Evolutionary conservation across 2,329 filamentous ascomycete genomes (phyloP), one percentile per base, ranked within the genome.

Genomic region (Penicillium sp.): DNA sequence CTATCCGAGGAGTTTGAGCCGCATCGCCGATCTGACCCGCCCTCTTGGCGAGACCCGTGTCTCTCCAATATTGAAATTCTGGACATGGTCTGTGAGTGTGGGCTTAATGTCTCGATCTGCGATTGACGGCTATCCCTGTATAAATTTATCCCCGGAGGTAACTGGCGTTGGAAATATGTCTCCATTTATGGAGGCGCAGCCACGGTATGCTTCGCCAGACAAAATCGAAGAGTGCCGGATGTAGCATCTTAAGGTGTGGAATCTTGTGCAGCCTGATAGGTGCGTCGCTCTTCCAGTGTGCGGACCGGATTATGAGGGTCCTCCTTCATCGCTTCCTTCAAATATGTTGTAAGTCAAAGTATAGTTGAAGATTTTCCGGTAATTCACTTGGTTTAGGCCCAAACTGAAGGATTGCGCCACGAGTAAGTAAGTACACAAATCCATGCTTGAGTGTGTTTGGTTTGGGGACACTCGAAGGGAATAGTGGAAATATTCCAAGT

Each of bases 221-320:
- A 21, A 4, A 21, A 21, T 21, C 3, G 21, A 21, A 21, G 21
- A 21, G 21, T 21, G 21, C 21, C 21, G 3, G 21, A 21, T 21
- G 7, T 33, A 17, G 15, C n/a, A 17, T 9, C n/a, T 17, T 17
- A 17, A 17, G 17, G 17, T 17, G 19, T 28, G 1, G 26, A 15
- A 7, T 35, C n/a, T n/a, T 53, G 12, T 2, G 7, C 19, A 6
- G 21, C 24, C 15, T 35, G 31, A 0, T 80, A 65, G 0, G 73
- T 69, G n/a, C 78, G 69, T 9, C 73, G 69, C 53, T 81, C 78
- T 34, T 80, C 78, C 7, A 76, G 72, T 0, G 73, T 76, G 4
- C 76, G 70, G 2, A 62, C 60, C 2, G 45, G 45, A 21, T 57
- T 62, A 0, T 70, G 66, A 28, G 66, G 58, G 15, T 68, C 26